Evolutionary conservation across 495 filamentous ascomycete species (phyloP).

Genomic region (Talaromyces borbonicus): DNA sequence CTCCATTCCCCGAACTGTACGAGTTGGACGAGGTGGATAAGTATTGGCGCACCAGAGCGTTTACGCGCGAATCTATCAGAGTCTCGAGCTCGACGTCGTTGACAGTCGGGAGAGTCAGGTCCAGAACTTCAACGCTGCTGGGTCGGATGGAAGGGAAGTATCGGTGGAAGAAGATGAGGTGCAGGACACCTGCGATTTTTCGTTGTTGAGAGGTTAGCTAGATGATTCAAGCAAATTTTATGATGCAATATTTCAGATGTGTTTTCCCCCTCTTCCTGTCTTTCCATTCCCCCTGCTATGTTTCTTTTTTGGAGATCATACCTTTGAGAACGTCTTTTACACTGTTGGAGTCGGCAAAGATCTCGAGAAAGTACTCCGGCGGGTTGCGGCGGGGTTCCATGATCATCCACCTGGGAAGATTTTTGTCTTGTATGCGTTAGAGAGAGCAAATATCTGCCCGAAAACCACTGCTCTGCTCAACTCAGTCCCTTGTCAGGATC

Average conservation of each 20-base stretch:
- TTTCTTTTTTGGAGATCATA: slow-evolving; percentile 19
- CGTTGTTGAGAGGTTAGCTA: too few relatives aligned
- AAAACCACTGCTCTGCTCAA: too few relatives aligned
- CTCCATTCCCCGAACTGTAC: slow-evolving; percentile 41
- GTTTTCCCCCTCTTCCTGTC: too few relatives aligned
- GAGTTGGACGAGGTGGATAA: slow-evolving; percentile 37
- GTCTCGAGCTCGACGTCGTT: slow-evolving; percentile 84
- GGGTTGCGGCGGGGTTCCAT: slow-evolving; percentile 54
- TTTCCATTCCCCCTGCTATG: too few relatives aligned
- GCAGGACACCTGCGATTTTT: slow-evolving; percentile 87
- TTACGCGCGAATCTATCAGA: slow-evolving; percentile 79
- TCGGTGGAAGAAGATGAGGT: slow-evolving; percentile 98
- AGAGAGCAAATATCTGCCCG: too few relatives aligned
- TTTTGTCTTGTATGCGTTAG: too few relatives aligned
- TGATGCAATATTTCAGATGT: too few relatives aligned
- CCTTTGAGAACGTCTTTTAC: slow-evolving; percentile 91
- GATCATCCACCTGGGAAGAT: not conserved
- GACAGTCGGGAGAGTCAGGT: slow-evolving; percentile 81
- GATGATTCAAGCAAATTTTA: too few relatives aligned
- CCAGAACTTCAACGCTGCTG: slow-evolving; percentile 80
- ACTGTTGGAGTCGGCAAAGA: slow-evolving; percentile 66
- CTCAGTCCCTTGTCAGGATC: too few relatives aligned
- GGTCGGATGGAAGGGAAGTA: slow-evolving; percentile 84
- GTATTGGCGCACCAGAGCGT: slow-evolving; percentile 56
- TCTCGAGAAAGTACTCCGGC: slow-evolving; percentile 76